Evolutionary conservation across 441 rosid genomes (phyloP), one percentile per base, ranked within the genome.

Genomic region (Eutrema salsugineum): DNA sequence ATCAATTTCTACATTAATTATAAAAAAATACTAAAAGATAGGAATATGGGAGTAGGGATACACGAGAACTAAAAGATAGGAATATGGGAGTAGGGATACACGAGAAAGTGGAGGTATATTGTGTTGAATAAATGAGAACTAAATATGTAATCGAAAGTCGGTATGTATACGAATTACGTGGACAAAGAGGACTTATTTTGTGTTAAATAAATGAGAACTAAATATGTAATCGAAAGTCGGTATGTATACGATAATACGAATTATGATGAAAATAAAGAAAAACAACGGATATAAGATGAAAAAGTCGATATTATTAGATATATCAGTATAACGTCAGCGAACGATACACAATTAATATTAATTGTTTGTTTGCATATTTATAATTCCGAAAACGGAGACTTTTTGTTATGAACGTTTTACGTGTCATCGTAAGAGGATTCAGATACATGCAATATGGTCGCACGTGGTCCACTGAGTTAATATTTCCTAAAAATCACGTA

Each of bases 371-470:
- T 32, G 33, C 57, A 43, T 54, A 68, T 20, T 0, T 43, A 7
- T 11, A 6, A 14, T 15, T 16, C 20, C 30, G 58, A 59, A 59
- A 70, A 38, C 42, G 36, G 11, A 55, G 53, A 64, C 58, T 46
- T 47, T 63, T 72, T 46, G 49, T 39, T 42, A 15, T 48, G 15
- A 48, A 55, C 16, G 3, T 24, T 14, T 46, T 56, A 65, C 72
- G 78, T 73, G 78, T 66, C 78, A 11, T 24, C 27, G 16, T 14
- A 22, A 15, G 72, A 66, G 68, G 72, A 43, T 73, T 50, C 62
- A 32, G 39, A 12, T 58, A 42, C 78, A 73, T 73, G 78, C 78
- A 59, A 59, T 56, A 63, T 72, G 57, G 11, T 65, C 65, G 49
- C 49, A 47, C 62, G 44, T 56, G 47, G n/a, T 53, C 12, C 11